Conservation (phyloP, 148 eudicot genomes). For the Cornus kousa region DNA sequence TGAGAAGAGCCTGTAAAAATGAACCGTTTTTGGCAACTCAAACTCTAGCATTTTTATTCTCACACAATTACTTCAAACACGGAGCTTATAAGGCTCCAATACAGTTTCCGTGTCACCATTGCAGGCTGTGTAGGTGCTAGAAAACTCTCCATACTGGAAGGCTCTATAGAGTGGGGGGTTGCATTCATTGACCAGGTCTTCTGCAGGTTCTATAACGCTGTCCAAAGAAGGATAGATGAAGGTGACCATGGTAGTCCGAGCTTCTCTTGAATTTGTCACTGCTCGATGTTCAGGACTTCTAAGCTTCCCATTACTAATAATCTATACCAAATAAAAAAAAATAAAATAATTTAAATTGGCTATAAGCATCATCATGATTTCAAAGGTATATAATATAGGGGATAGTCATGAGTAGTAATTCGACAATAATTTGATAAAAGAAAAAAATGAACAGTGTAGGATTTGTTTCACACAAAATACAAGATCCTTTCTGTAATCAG, state of each 20-base stretch:
- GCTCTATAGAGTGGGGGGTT: conserved; percentile 26
- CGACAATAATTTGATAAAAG: too few species aligned
- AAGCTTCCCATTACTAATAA: conserved; percentile 41
- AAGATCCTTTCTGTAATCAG: too few species aligned
- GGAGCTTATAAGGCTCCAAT: conserved; percentile 4
- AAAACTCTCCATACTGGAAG: conserved; percentile 32
- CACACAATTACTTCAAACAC: not conserved
- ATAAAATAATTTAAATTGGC: too few species aligned
- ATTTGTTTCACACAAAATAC: too few species aligned
- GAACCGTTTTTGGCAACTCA: not conserved
- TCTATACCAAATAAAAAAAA: conserved; percentile 7
- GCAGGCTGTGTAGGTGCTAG: conserved; percentile 6
- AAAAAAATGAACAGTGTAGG: too few species aligned
- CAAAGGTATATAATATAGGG: too few species aligned
- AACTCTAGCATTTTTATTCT: not conserved
- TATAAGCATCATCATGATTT: too few species aligned
- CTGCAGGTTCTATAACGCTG: conserved; percentile 34
- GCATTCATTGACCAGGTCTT: conserved; percentile 21
- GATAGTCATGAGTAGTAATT: too few species aligned
- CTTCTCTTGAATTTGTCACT: conserved; percentile 30
- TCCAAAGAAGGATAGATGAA: conserved; percentile 29
- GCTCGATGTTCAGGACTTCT: conserved; percentile 39
- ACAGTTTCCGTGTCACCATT: conserved; percentile 20
- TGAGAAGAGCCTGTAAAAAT: too few species aligned
- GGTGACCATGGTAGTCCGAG: conserved; percentile 29